Base-by-base conservation (phyloP, 768 basidiomycete species). In the Daedalea quercina region DNA sequence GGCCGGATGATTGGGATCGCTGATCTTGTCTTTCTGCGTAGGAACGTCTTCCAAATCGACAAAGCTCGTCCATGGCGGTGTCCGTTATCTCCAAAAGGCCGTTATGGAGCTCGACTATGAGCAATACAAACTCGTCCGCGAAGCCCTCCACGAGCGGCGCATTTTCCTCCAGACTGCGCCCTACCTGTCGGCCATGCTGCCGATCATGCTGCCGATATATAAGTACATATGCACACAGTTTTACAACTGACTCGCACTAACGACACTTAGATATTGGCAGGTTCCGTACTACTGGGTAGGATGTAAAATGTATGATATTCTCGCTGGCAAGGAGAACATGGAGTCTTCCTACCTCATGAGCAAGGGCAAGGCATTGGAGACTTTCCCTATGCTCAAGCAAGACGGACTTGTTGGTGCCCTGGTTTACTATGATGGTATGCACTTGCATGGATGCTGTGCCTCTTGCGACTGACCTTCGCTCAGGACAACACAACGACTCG, bases 301-400 rank as follows among this genome's bases (percentile, higher is more conserved):
- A 3, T 94, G 90, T 73, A 98, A 97, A 73, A 73, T 97, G 75
- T 99, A 99, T 72, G 95, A 99, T 65, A 37, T 96, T 28, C 75
- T 99, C 19, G 95, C 95, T 8, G 95, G 95, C 0, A 87, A 88
- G 67, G 91, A 96, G 68, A 97, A 97, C 67, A 96, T 96, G 92
- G 92, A 94, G 69, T 77, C 80, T 1, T 92, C 92, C 7, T 98
- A 98, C 69, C 75, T 96, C 58, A 94, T 99, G 90, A 88, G 85
- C 64, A 92, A 87, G 64, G 89, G 90, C 11, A 92, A 94, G 65
- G 93, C 95, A 0, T 72, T 97, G 20, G 93, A 96, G 64, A 82
- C 88, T 0, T 99, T 98, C 74, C 95, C 95, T 0, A 96, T 95
- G 90, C 78, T 99, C 56, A 97, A 98, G 68, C 76, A 76, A 28